Evolutionary conservation across 2,329 filamentous ascomycete species (phyloP).

Genomic region (Cytospora mali): DNA sequence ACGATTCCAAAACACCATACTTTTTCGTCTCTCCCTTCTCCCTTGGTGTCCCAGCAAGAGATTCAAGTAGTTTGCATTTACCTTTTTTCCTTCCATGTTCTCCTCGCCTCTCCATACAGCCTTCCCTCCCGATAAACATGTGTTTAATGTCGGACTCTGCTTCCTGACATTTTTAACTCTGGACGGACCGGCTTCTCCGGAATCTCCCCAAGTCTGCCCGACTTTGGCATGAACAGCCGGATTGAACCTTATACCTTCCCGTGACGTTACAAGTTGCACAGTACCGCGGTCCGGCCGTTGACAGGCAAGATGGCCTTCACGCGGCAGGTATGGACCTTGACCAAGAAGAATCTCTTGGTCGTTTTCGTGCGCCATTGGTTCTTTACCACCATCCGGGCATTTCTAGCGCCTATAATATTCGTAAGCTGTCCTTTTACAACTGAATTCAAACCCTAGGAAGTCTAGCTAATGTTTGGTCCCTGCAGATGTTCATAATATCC

Average conservation of each 20-base stretch:
- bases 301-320: constrained; percentile 53
- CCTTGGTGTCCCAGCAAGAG: neutral
- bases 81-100: neutral
- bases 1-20: neutral
- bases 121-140: neutral
- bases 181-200: neutral
- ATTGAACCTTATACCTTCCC: neutral
- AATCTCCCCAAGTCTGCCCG: neutral
- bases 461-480: neutral
- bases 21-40: neutral
- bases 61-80: neutral
- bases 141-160: neutral
- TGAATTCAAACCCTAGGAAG: neutral
- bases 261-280: neutral
- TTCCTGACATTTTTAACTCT: neutral
- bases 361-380: constrained; percentile 56
- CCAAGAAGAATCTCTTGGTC: constrained; percentile 64
- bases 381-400: constrained; percentile 55
- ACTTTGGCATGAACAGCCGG: neutral
- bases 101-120: neutral
- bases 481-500: constrained; percentile 55
- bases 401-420: constrained; percentile 45
- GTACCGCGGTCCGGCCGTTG: neutral
- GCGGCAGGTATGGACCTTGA: constrained; percentile 63
- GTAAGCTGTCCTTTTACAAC: constrained; percentile 25